Conservation (phyloP, 176 grass and related monocot species). For the Eragrostis nindensis region DNA sequence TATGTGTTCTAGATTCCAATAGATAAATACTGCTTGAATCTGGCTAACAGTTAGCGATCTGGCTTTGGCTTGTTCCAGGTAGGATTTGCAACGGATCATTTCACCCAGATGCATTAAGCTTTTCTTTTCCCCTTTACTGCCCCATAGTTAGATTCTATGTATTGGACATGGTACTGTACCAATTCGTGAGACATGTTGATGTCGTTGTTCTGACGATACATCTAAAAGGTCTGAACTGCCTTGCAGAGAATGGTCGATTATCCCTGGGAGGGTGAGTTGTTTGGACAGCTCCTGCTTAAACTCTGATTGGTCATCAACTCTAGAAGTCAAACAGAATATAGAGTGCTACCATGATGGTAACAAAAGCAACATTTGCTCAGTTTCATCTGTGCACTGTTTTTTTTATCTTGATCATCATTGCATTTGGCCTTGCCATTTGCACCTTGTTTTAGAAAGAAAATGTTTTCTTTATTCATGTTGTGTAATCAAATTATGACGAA, state of each 20-base stretch:
- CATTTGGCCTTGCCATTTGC: background rate
- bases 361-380: constrained; percentile 26
- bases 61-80: too few relatives aligned
- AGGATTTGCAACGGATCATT: constrained; percentile 8
- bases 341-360: constrained; percentile 11
- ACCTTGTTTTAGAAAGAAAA: background rate
- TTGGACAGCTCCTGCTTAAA: constrained; percentile 36
- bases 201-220: constrained; percentile 24
- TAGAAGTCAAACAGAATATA: constrained; percentile 41
- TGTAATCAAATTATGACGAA: constrained; percentile 19
- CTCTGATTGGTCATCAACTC: constrained; percentile 29
- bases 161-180: constrained; percentile 4
- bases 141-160: constrained; percentile 17
- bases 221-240: constrained; percentile 25
- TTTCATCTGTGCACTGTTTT: constrained; percentile 20
- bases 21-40: constrained; percentile 15
- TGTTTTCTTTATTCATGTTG: constrained; percentile 12
- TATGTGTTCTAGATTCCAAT: constrained; percentile 13
- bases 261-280: constrained; percentile 34
- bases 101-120: constrained; percentile 4
- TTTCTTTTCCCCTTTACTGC: background rate
- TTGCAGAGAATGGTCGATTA: constrained; percentile 40
- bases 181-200: constrained; percentile 25
- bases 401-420: constrained; percentile 7
- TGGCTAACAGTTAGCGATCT: too few relatives aligned